Percentiles rank a stretch among this genome's conserved stretches.
Evolutionary conservation across 2,329 filamentous ascomycete species (phyloP).

Genomic region (Penicillium thymicola): DNA sequence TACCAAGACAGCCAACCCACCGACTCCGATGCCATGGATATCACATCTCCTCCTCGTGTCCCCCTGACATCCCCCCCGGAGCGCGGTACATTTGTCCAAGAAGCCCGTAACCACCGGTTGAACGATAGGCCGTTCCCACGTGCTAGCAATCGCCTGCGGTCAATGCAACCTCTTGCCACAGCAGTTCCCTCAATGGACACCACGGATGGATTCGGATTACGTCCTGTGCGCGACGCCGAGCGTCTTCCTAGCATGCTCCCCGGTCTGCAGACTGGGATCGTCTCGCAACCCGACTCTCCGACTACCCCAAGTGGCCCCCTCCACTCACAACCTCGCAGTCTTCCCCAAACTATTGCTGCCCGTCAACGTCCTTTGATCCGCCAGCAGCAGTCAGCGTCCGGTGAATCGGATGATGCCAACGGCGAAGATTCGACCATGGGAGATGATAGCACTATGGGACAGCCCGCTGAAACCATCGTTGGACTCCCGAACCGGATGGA

Average conservation of each 20-base stretch:
- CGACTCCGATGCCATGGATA: constrained; percentile 56
- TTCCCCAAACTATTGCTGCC: constrained; percentile 54
- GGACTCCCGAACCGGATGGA: constrained; percentile 79
- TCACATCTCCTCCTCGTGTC: constrained; percentile 61
- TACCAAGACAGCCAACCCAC: constrained; percentile 47
- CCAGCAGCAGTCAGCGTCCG: constrained; percentile 82
- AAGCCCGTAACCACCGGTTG: constrained; percentile 49
- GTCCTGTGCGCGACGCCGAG: constrained; percentile 77
- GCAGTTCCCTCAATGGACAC: constrained; percentile 66
- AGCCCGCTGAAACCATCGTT: constrained; percentile 65
- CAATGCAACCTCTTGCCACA: constrained; percentile 65
- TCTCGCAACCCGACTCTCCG: constrained; percentile 88
- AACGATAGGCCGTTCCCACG: constrained; percentile 41
- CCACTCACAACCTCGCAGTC: constrained; percentile 54
- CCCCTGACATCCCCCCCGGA: constrained; percentile 69
- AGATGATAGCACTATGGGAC: constrained; percentile 54
- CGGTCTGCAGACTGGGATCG: constrained; percentile 63
- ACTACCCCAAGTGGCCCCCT: constrained; percentile 75
- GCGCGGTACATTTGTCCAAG: constrained; percentile 61
- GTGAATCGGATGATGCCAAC: constrained; percentile 80
- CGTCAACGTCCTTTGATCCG: constrained; percentile 79
- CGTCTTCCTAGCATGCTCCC: constrained; percentile 78
- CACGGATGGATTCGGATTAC: constrained; percentile 67
- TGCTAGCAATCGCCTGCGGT: constrained; percentile 52
- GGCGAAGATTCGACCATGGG: constrained; percentile 76